Evolutionary conservation across 768 basidiomycete genomes (phyloP), one percentile per base, ranked within the genome.

Genomic region (Cubamyces lactineus): DNA sequence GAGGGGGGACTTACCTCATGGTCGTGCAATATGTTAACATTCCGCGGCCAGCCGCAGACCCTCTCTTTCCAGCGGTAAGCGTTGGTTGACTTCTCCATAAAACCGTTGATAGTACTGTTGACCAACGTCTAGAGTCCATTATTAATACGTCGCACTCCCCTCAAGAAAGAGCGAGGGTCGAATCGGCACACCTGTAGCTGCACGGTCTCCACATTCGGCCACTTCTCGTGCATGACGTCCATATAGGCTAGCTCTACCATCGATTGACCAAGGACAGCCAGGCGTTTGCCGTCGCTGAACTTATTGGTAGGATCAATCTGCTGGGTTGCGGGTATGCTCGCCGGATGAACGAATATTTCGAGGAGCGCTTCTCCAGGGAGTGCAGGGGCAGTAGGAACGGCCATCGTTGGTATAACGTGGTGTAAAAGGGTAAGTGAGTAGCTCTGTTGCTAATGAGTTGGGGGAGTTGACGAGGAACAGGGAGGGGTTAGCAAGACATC

Each of bases 261-360:
- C 3, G 16, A 0, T 1, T 49, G 28, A 5, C 61, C 61, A 3
- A 62, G 61, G 9, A 24, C 23, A 24, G 45, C 50, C 16, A 62
- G 51, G 23, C 61, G 54, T 1, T 17, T 4, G 42, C 55, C 19
- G 17, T 57, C 50, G 41, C 55, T 56, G 45, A 56, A 62, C 4
- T 16, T 19, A 15, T 56, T 59, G 15, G 5, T 24, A 2, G 19
- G 21, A 5, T 59, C 57, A 1, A 43, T 19, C 12, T 17, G 9
- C 19, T 39, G 49, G 11, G n/a, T 15, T 11, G 26, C 38, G 24
- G 52, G 17, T 1, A 15, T 48, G 47, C 43, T 53, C 26, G 30
- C 41, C 2, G 57, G 57, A 38, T 56, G 58, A 5, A 52, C 53
- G 54, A 64, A 64, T 5, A 60, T 39, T 11, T 53, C 48, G 13